These are phyloP conservation scores for Volvox africanus DNA, from an alignment of 139 green algal genomes.

Conservation along the genomic window DNA sequence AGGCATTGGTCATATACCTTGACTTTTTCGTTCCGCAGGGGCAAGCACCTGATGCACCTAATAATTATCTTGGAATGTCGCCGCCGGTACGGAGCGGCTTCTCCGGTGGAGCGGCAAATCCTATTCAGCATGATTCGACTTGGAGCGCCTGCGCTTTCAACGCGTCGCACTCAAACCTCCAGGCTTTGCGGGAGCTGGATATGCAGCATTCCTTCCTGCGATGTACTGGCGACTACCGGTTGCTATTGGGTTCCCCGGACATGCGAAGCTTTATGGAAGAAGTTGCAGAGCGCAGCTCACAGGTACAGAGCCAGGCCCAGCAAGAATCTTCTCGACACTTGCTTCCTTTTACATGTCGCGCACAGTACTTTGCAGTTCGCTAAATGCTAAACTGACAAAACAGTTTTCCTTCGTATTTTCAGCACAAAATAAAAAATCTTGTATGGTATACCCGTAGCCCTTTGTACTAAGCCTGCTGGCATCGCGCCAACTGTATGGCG, in stretches of 20 bases:
- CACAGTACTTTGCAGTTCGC: constrained; percentile 40
- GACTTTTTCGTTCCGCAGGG: background rate
- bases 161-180: constrained; percentile 53
- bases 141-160: constrained; percentile 49
- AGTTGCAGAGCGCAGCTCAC: background rate
- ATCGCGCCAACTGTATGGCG: too few species aligned
- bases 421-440: background rate
- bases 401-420: background rate
- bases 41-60: constrained; percentile 2
- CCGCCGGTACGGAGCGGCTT: constrained; percentile 58
- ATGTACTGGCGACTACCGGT: constrained; percentile 28
- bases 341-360: constrained; percentile 32
- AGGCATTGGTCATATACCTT: too few species aligned
- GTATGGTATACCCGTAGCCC: background rate
- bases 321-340: background rate
- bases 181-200: constrained; percentile 59
- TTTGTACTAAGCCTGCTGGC: background rate
- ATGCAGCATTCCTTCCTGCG: constrained; percentile 57
- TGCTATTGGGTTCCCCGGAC: constrained; percentile 44
- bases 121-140: constrained; percentile 43
- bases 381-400: background rate
- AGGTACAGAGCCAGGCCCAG: background rate
- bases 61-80: constrained; percentile 48
- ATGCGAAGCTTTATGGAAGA: constrained; percentile 17
- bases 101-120: constrained; percentile 56